phyloP scores from a whole-genome alignment of 2,329 filamentous ascomycete genomes.

The Metarhizium brunneum region DNA sequence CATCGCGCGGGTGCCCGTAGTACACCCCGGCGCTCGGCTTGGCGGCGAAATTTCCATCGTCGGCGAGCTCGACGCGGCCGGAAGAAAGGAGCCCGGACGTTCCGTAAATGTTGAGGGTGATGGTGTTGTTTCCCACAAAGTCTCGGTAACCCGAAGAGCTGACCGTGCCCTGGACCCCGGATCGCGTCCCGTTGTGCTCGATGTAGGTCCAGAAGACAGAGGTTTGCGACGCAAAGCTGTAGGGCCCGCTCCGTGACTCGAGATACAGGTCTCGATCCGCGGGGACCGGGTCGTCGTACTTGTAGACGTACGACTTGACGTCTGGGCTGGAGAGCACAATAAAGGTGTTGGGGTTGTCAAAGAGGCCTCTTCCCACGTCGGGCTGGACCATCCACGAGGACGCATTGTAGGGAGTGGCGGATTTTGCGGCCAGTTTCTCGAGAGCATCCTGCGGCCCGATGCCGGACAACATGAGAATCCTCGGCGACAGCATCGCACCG shows the following conservation, averaged over 20 bases:
- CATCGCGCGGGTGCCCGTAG: slow-evolving; percentile 38
- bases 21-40: slow-evolving; percentile 32
- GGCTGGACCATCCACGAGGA: slow-evolving; percentile 39
- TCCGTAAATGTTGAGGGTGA: slow-evolving; percentile 48
- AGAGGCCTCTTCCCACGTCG: slow-evolving; percentile 38
- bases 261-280: slow-evolving; percentile 38
- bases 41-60: slow-evolving; percentile 31
- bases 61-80: slow-evolving; percentile 32
- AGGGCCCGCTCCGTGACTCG: slow-evolving; percentile 36
- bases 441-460: slow-evolving; percentile 29
- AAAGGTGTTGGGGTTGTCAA: slow-evolving; percentile 48
- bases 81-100: slow-evolving; percentile 43
- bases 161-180: slow-evolving; percentile 43
- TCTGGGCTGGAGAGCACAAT: slow-evolving; percentile 34
- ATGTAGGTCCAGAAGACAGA: slow-evolving; percentile 43
- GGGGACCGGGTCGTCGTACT: slow-evolving; percentile 32
- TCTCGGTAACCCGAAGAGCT: slow-evolving; percentile 34
- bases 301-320: slow-evolving; percentile 37
- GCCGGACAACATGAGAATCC: slow-evolving; percentile 34
- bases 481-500: slow-evolving; percentile 29
- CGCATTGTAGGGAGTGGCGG: slow-evolving; percentile 14
- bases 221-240: slow-evolving; percentile 42
- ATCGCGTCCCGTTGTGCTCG: slow-evolving; percentile 29
- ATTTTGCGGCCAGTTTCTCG: slow-evolving; percentile 13
- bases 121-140: slow-evolving; percentile 32